These are phyloP conservation scores for Butyriboletus appendiculatus DNA, from an alignment of 1,284 basidiomycete species.

Conservation along the genomic window DNA sequence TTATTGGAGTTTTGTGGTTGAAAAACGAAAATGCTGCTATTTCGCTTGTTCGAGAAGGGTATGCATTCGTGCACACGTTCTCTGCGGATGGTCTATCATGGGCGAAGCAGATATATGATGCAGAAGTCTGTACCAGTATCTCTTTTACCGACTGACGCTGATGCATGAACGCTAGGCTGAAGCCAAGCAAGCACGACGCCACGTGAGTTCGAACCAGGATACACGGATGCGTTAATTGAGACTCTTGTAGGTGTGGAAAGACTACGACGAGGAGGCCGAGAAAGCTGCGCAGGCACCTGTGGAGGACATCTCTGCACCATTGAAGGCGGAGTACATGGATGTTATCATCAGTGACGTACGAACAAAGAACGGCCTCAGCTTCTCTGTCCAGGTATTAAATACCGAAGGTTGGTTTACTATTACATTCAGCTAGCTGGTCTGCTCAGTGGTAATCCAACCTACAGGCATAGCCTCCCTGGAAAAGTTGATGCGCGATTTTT, in stretches of 20 bases:
- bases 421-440: neutral
- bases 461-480: conserved; percentile 86
- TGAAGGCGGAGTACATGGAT: conserved; percentile 87
- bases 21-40: conserved; percentile 88
- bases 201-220: conserved; percentile 50
- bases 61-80: conserved; percentile 85
- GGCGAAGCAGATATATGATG: conserved; percentile 78
- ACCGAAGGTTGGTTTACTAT: conserved; percentile 64
- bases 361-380: conserved; percentile 71
- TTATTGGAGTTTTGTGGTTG: conserved; percentile 87
- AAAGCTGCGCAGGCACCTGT: conserved; percentile 48
- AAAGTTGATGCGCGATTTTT: conserved; percentile 92
- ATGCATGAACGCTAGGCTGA: conserved; percentile 51
- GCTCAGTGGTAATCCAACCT: conserved; percentile 2
- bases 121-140: conserved; percentile 58
- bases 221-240: neutral
- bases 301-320: conserved; percentile 49
- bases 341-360: conserved; percentile 91
- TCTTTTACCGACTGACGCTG: conserved; percentile 7
- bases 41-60: conserved; percentile 81
- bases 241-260: conserved; percentile 71
- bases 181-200: conserved; percentile 75
- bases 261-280: conserved; percentile 72
- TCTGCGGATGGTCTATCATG: conserved; percentile 84
- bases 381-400: conserved; percentile 92